Evolutionary conservation across 148 eudicot genomes (phyloP), one percentile per base, ranked within the genome.

Genomic region (Heliosperma pusillum): DNA sequence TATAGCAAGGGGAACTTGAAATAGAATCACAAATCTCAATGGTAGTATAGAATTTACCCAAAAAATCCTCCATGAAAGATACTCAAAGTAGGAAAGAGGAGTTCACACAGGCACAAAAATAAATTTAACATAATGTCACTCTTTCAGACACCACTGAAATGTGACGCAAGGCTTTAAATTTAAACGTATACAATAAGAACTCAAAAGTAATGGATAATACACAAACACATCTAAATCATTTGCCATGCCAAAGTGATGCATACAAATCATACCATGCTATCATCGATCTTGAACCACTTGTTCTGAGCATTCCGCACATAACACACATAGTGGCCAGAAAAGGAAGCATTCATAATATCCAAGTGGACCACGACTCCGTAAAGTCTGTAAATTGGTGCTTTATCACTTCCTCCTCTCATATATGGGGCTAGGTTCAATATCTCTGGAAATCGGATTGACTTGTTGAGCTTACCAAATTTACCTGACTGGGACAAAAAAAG

Each of bases 351-450:
- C 98, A 89, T 89, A 53, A 82, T 66, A 82, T 91, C 98, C 78
- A 93, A 82, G 78, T 93, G 98, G 75, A 93, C 98, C 60, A 93
- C 90, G 16, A 93, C 93, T 44, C 93, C 98, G 72, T 90, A 90
- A 27, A 93, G 93, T 76, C 85, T 82, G 69, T 90, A 93, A 45
- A 89, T 70, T 7, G 93, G 93, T 7, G 96, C 82, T 78, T 84
- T 88, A 57, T 89, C 93, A 70, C 88, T 87, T 30, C 86, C 83
- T 67, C 92, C 89, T 71, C 93, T 88, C 86, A 93, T 82, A 79
- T 81, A 93, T 53, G 93, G 93, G 47, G 93, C 90, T 76, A 93
- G 71, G 75, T 93, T 81, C 25, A 93, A 76, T 80, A 93, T 80
- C 72, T 90, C 98, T 0, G 98, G 98, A 72, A 88, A 90, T 33